Conservation (phyloP, 2,329 filamentous ascomycete species). For the Helminthosporium solani region DNA sequence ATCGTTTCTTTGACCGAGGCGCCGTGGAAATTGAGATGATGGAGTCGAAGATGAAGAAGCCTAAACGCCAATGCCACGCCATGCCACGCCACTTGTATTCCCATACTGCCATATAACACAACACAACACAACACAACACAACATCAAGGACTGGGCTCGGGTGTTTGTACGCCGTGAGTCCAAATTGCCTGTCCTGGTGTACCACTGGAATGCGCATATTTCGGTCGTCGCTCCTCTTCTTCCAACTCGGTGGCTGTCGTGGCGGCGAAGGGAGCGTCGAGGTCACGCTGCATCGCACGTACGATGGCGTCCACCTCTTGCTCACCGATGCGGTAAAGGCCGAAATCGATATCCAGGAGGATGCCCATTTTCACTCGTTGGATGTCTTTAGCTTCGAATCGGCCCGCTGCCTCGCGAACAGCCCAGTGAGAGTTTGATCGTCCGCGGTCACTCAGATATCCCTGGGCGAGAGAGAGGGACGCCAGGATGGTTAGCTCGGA, state of each 20-base stretch:
- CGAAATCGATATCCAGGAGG: conserved; percentile 41
- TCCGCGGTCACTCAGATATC: conserved; percentile 35
- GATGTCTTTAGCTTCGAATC: conserved; percentile 32
- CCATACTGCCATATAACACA: background rate
- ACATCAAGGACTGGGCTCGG: conserved; percentile 41
- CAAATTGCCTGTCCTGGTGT: conserved; percentile 32
- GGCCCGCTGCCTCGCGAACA: conserved; percentile 21
- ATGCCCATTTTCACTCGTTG: conserved; percentile 37
- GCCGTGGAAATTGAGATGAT: no score
- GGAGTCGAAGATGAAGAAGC: background rate
- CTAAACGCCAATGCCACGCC: background rate
- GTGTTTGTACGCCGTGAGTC: conserved; percentile 39
- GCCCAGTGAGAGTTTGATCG: conserved; percentile 38
- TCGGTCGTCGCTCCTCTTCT: conserved; percentile 20
- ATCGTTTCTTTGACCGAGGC: no score
- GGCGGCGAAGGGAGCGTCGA: conserved; percentile 1
- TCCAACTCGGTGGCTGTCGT: conserved; percentile 11
- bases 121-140: background rate
- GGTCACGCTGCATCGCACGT: conserved; percentile 30
- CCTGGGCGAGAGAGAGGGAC: conserved; percentile 37
- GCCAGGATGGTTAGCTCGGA: conserved; percentile 41
- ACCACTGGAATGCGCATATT: conserved; percentile 22
- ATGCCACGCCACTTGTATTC: no score
- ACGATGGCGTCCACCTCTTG: conserved; percentile 35
- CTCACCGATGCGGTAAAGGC: conserved; percentile 36